Base-by-base conservation (phyloP, 176 grass and related monocot species). In the Carex pumila region DNA sequence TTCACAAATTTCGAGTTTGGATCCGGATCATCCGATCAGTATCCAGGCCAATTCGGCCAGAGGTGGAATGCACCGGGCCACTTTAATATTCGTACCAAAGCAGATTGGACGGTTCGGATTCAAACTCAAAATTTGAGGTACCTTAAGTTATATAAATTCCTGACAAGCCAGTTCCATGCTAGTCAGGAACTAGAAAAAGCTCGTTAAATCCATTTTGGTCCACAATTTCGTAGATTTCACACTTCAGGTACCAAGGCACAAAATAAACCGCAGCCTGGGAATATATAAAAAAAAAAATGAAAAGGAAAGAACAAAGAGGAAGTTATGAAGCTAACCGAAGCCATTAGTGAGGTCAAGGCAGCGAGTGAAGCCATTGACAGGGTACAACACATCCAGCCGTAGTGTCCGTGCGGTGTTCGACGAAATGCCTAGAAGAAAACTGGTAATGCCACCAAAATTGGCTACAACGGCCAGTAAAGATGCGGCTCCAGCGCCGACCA, bases 361-460 rank as follows among this genome's bases (percentile, higher is more conserved):
- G 60, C 93, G 91, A 2, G 91, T 92, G 89, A 99, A 99, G 0
- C 96, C 93, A 30, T 71, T 85, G 83, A 99, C 90, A 71, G 96
- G 96, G 85, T 99, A 99, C 66, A 95, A 86, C 66, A 99, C 88
- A 80, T 99, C 96, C 57, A 99, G 88, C 34, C 91, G 81, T 65
- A 99, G 88, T 3, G 88, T 82, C 13, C 96, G 83, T 14, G 89
- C 89, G 6, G 94, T 85, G 88, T 90, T 82, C 29, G 96, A 90
- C 14, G 90, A 95, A 59, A 99, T 88, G 43, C 96, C 91, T 1
- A 99, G 93, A 1, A 95, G 96, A 87, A 95, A 92, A 86, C 93
- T 99, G 54, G 96, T 95, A 52, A 94, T 64, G 60, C 91, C 93
- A 43, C 91, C 91, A 84, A 99, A 95, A 90, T 99, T 99, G 3